These are phyloP conservation scores for Clonostachys rosea DNA, from an alignment of 2,329 filamentous ascomycete species.

Conservation along the genomic window DNA sequence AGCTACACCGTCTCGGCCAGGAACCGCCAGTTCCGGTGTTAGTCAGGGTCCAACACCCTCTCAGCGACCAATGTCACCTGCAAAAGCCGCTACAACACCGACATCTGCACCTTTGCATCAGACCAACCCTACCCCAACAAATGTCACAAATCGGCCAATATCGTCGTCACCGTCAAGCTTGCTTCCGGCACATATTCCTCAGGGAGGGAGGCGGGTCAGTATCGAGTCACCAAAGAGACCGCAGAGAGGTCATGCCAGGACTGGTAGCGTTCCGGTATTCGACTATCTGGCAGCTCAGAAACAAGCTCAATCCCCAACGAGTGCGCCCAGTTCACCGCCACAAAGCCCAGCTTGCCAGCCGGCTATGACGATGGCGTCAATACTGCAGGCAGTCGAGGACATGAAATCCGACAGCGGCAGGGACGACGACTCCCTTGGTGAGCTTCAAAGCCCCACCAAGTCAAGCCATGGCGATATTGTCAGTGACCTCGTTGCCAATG, in stretches of 20 bases:
- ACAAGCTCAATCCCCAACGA: conserved; percentile 1
- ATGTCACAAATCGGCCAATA: conserved; percentile 18
- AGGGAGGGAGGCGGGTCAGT: conserved; percentile 34
- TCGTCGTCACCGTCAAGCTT: conserved; percentile 28
- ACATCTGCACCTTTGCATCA: conserved; percentile 8
- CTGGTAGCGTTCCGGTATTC: conserved; percentile 28
- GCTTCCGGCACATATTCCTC: conserved; percentile 18
- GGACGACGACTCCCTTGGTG: conserved; percentile 19
- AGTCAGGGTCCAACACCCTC: conserved; percentile 9
- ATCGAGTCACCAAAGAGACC: conserved; percentile 29
- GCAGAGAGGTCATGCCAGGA: conserved; percentile 30
- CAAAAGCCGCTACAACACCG: conserved; percentile 28
- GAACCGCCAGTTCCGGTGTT: conserved; percentile 19
- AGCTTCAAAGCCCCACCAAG: conserved; percentile 54
- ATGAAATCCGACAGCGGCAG: conserved; percentile 24
- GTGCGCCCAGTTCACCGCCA: conserved; percentile 22
- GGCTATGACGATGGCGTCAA: conserved; percentile 46
- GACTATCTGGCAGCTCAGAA: conserved; percentile 29
- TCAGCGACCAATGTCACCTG: conserved; percentile 46
- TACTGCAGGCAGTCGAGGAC: conserved; percentile 52
- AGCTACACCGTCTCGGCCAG: conserved; percentile 31
- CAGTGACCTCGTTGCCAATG: conserved; percentile 79
- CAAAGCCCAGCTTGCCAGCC: conserved; percentile 21
- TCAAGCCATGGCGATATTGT: conserved; percentile 52
- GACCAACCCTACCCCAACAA: conserved; percentile 10